Evolutionary conservation across 306 rosid genomes (phyloP), one percentile per base, ranked within the genome.

Genomic region (Trifolium pratense): DNA sequence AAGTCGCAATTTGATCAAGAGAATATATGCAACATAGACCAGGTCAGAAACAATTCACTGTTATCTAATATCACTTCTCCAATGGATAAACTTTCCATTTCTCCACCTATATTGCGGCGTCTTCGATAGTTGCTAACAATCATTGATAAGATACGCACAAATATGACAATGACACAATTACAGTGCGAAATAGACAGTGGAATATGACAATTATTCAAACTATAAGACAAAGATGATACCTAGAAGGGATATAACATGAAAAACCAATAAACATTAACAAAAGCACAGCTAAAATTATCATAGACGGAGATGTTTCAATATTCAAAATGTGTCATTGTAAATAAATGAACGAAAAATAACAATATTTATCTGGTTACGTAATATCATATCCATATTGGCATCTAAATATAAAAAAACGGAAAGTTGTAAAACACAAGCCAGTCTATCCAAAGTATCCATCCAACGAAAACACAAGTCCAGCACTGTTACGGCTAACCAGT

Each of bases 21-120:
- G 62, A 72, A 26, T 43, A 48, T 29, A 52, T 3, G 40, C 17
- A 66, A 39, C 60, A 66, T 26, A 74, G 66, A 31, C 55, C 57
- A 70, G 71, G 58, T 60, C 52, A 66, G 12, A 76, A 46, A 14
- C 29, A 45, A 65, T 45, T 61, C 75, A 34, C 5, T 57, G 17
- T 34, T 51, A 76, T 29, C 32, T 23, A 79, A 60, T 31, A 42
- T 53, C 73, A 64, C 3, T 66, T 72, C 48, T 77, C 39, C 61
- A 39, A 17, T 21, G 21, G 59, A 39, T 26, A 5, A 13, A 66
- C 65, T 59, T 70, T 66, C 65, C 34, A 46, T 23, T 68, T 64
- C 45, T 8, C 63, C 70, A 20, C 43, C 10, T 34, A 16, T 55
- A 17, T 59, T 62, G 51, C 36, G 25, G 16, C 32, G 57, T 75